phyloP scores from a whole-genome alignment of 2,329 filamentous ascomycete species.

The Pestalotiopsis sp. region DNA sequence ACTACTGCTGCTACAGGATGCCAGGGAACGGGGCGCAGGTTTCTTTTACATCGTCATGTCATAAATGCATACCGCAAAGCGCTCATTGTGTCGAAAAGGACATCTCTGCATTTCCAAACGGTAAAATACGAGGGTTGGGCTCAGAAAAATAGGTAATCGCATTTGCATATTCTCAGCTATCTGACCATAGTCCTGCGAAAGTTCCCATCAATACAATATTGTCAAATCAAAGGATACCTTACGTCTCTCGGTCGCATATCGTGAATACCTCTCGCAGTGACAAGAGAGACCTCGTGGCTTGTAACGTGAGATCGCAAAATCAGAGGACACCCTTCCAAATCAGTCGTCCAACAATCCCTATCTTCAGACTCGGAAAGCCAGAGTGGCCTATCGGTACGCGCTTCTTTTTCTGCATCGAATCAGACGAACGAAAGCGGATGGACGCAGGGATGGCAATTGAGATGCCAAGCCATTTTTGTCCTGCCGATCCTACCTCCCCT shows the following conservation, averaged over 20 bases:
- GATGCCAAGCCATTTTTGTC: not conserved
- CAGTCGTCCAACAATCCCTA: no score
- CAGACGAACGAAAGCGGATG: not conserved
- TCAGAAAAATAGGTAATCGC: not conserved
- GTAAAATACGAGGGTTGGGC: not conserved
- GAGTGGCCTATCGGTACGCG: not conserved
- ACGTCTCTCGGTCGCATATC: no score
- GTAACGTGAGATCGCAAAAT: not conserved
- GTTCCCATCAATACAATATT: no score
- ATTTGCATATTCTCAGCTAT: not conserved
- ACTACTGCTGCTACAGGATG: no score
- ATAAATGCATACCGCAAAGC: no score
- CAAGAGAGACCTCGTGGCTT: not conserved
- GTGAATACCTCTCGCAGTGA: no score
- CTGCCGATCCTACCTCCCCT: slow-evolving; percentile 3
- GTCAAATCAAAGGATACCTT: no score
- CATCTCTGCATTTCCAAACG: not conserved
- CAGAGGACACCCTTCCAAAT: not conserved
- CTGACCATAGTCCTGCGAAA: no score
- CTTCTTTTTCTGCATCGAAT: not conserved
- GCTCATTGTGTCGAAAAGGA: no score
- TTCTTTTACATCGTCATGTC: no score
- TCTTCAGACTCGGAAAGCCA: not conserved
- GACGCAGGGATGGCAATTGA: not conserved
- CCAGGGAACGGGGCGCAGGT: no score